Evolutionary conservation across 2,329 filamentous ascomycete species (phyloP).

Genomic region (Curvularia verruculosa): DNA sequence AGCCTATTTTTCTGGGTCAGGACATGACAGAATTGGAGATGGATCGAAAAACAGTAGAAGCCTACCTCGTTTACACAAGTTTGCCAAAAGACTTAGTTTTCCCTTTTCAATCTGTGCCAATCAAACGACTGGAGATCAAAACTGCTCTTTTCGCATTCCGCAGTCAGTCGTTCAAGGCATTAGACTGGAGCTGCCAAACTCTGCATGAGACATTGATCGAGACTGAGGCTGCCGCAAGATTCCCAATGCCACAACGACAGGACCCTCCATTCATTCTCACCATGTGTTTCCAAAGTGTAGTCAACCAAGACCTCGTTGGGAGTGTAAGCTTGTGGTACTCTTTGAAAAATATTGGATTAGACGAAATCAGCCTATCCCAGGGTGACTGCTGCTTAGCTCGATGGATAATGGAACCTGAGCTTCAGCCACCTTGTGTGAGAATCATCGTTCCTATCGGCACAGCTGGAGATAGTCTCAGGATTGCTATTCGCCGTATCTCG

Average conservation of each 20-base stretch:
- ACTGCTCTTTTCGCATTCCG: not conserved
- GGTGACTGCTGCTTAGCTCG: not conserved
- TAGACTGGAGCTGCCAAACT: not conserved
- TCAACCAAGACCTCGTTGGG: not conserved
- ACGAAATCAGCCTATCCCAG: not conserved
- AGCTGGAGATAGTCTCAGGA: not conserved
- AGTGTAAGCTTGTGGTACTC: not conserved
- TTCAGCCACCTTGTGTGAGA: not conserved
- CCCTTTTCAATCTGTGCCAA: too few species aligned
- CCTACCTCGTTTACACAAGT: not conserved
- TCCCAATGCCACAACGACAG: not conserved
- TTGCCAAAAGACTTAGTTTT: too few species aligned
- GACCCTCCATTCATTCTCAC: not conserved
- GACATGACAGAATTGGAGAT: not conserved
- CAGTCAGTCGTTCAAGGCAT: not conserved
- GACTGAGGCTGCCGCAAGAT: not conserved
- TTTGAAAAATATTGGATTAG: not conserved
- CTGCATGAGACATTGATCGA: too few species aligned
- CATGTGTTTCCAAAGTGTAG: not conserved
- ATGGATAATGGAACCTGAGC: not conserved
- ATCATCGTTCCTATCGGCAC: not conserved
- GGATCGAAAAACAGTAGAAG: not conserved
- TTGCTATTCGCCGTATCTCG: not conserved
- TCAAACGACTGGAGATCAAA: not conserved
- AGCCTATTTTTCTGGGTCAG: not conserved